Percentiles rank a stretch among this genome's conserved stretches.
Evolutionary conservation across 495 filamentous ascomycete species (phyloP).

Genomic region (Tuber borchii): DNA sequence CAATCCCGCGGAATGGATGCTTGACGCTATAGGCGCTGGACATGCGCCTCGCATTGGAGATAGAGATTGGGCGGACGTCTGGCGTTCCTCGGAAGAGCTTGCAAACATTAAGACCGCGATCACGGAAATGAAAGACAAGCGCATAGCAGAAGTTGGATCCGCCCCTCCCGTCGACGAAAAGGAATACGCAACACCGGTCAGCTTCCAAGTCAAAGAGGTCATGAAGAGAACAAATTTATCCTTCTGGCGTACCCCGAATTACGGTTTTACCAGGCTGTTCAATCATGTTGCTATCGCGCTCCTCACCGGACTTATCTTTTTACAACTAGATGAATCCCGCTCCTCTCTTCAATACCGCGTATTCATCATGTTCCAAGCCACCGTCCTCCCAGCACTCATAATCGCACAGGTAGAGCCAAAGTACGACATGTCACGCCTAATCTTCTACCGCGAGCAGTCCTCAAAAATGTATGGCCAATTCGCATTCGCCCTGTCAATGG

Average conservation of each 20-base stretch:
- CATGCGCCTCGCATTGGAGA: conserved; percentile 64
- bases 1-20: conserved; percentile 73
- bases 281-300: conserved; percentile 66
- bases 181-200: conserved; percentile 68
- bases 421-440: conserved; percentile 64
- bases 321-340: conserved; percentile 62
- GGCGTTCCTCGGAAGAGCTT: conserved; percentile 64
- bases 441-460: conserved; percentile 72
- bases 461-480: conserved; percentile 71
- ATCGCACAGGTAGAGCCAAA: conserved; percentile 71
- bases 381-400: conserved; percentile 67
- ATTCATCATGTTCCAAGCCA: conserved; percentile 79
- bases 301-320: conserved; percentile 65
- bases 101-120: conserved; percentile 62
- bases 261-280: conserved; percentile 70
- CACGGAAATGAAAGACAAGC: conserved; percentile 56
- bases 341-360: conserved; percentile 68
- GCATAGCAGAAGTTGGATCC: conserved; percentile 47
- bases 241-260: conserved; percentile 71
- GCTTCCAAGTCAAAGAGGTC: conserved; percentile 64
- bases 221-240: conserved; percentile 57
- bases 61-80: conserved; percentile 75
- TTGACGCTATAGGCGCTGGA: conserved; percentile 78
- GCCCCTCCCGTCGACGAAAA: conserved; percentile 48
- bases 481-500: conserved; percentile 63